Evolutionary conservation across 208 protist species (phyloP).

Genomic region (Trypanosoma theileri): DNA sequence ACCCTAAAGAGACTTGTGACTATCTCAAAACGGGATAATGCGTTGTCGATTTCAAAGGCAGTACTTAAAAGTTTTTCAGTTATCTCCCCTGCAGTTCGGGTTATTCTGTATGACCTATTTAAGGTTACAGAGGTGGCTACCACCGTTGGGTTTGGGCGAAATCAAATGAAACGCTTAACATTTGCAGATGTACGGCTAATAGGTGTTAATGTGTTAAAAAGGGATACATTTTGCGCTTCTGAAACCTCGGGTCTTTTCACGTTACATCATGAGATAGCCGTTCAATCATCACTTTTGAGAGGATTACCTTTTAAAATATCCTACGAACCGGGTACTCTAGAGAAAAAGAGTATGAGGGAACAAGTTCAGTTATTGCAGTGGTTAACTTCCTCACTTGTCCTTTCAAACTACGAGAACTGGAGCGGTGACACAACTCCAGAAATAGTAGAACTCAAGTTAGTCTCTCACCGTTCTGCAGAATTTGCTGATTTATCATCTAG

Average conservation of each 20-base stretch:
- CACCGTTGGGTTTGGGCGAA: constrained; percentile 41
- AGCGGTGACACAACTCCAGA: constrained; percentile 26
- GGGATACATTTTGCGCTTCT: constrained; percentile 43
- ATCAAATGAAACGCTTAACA: constrained; percentile 31
- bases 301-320: constrained; percentile 59
- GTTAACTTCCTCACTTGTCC: constrained; percentile 69
- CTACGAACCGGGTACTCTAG: constrained; percentile 52
- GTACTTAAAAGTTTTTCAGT: constrained; percentile 52
- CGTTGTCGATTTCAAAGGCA: constrained; percentile 22
- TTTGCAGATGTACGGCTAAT: constrained; percentile 79
- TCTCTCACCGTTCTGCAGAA: constrained; percentile 57
- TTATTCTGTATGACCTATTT: constrained; percentile 76
- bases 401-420: constrained; percentile 48
- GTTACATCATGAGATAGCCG: constrained; percentile 60
- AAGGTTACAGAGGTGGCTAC: constrained; percentile 46
- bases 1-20: constrained; percentile 49
- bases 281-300: constrained; percentile 48
- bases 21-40: constrained; percentile 2
- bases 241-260: constrained; percentile 47
- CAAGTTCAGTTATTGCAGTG: constrained; percentile 71
- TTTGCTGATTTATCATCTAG: constrained; percentile 19
- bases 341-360: constrained; percentile 36
- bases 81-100: constrained; percentile 65
- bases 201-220: constrained; percentile 51
- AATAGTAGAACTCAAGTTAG: constrained; percentile 57